phyloP scores from a whole-genome alignment of 2,329 filamentous ascomycete genomes.

The Alternaria sp. region DNA sequence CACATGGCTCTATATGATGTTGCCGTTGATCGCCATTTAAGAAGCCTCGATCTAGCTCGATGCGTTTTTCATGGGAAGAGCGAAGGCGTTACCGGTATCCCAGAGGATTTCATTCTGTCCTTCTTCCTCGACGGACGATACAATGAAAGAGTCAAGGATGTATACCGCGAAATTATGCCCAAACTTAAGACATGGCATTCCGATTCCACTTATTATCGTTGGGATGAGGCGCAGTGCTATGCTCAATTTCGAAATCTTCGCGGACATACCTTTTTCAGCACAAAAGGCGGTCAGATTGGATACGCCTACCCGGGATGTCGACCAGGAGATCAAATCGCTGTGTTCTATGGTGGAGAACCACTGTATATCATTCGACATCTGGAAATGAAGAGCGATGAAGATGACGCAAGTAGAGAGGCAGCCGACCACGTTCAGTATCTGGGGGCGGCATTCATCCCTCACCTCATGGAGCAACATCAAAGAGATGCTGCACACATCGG shows the following conservation, averaged over 20 bases:
- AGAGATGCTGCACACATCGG: neutral
- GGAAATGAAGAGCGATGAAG: rapidly evolving
- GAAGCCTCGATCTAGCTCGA: neutral
- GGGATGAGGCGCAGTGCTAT: neutral
- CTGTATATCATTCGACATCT: neutral
- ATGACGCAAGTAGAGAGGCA: no score
- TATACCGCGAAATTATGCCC: rapidly evolving
- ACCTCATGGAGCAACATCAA: neutral
- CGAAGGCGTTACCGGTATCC: neutral
- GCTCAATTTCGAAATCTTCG: rapidly evolving
- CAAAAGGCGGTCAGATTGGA: neutral
- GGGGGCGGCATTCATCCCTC: neutral
- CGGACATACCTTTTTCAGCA: neutral
- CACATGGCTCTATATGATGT: rapidly evolving
- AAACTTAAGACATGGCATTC: no score
- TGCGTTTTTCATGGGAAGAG: neutral
- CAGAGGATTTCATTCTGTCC: neutral
- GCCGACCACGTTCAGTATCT: neutral
- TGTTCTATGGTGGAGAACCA: neutral
- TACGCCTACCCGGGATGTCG: neutral
- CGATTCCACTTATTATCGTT: no score
- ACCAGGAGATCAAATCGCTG: neutral
- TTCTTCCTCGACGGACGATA: no score
- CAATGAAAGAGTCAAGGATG: rapidly evolving
- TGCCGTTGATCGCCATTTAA: neutral